Base-by-base conservation (phyloP, 345 rosid species). In the Brassica cretica region DNA sequence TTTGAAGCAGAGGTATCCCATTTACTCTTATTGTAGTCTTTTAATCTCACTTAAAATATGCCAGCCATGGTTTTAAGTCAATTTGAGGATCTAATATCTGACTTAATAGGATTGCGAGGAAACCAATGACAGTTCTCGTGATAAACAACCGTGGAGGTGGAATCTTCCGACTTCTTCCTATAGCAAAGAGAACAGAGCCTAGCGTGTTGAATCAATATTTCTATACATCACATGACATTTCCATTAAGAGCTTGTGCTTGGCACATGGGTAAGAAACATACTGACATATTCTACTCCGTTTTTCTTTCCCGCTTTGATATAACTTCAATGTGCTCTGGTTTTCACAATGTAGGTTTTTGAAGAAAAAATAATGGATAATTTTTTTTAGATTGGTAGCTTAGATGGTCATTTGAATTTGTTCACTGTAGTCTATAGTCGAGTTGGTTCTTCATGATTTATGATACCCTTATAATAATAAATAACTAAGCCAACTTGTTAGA, bases 141-240 rank as follows among this genome's bases (percentile, higher is more conserved):
- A 85, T 92, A 86, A 94, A 94, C 86, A 94, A 94, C 84, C 90
- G 82, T 62, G 98, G 98, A 61, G 98, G 98, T 79, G 98, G 92
- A 79, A 94, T 94, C 84, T 94, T 94, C 87, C 89, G 98, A 78
- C 84, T 94, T 74, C 98, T 94, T 81, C 97, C 98, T 14, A 82
- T 94, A 74, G 97, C 98, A 74, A 85, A 85, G 81, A 84, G 76
- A 75, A 86, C 93, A 10, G 96, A 87, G 73, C 84, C 87, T 68
- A 80, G 74, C 73, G 86, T 92, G 83, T 76, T 94, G 82, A 78
- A 88, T 82, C 89, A 85, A 49, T 90, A 84, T 76, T 94, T 94
- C 85, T 92, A 89, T 82, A 89, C 98, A 64, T 82, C 97, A 82
- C 98, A 92, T 85, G 82, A 84, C 76, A 82, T 89, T 80, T 88